A percentile compares a stretch with the other conserved stretches of the same genome.
Evolutionary conservation across 495 filamentous ascomycete species (phyloP).

Genomic region (Hyaloscypha variabilis): DNA sequence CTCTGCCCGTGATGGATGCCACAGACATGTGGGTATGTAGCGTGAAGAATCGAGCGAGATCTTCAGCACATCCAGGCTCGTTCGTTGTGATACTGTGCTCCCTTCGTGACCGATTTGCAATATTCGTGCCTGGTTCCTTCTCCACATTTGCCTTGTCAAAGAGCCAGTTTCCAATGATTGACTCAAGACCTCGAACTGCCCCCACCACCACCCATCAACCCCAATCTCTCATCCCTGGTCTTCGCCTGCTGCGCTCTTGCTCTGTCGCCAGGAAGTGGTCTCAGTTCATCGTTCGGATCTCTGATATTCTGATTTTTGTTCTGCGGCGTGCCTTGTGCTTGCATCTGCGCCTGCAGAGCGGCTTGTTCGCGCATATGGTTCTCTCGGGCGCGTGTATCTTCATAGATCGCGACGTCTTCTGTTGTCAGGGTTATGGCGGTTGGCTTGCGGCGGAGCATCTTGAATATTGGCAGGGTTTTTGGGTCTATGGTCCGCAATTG

Average conservation of each 20-base stretch:
- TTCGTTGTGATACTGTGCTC: background rate
- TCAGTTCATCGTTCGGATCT: constrained; percentile 62
- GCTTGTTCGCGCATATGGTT: constrained; percentile 30
- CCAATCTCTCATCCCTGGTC: constrained; percentile 50
- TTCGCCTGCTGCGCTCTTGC: constrained; percentile 47
- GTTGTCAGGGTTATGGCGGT: constrained; percentile 77
- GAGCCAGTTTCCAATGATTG: background rate
- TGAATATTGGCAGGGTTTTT: background rate
- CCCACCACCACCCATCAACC: constrained; percentile 31
- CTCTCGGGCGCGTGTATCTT: constrained; percentile 55
- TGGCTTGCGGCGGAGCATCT: constrained; percentile 81
- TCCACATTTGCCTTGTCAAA: too few relatives aligned
- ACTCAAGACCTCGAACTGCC: constrained; percentile 23
- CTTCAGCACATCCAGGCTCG: background rate
- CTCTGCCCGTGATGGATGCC: background rate
- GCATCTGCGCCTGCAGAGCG: constrained; percentile 23
- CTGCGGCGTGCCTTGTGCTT: constrained; percentile 34
- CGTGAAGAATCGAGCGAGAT: constrained; percentile 1
- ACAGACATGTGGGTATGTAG: background rate
- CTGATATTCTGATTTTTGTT: constrained; percentile 21
- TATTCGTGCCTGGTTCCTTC: background rate
- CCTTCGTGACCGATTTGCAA: background rate
- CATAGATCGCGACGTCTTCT: constrained; percentile 77
- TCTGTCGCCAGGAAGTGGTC: constrained; percentile 57
- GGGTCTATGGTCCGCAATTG: too few relatives aligned